A percentile compares a stretch with the other conserved stretches of the same genome.
phyloP scores from a whole-genome alignment of 495 filamentous ascomycete genomes.

The Hypoxylon intermedium region DNA sequence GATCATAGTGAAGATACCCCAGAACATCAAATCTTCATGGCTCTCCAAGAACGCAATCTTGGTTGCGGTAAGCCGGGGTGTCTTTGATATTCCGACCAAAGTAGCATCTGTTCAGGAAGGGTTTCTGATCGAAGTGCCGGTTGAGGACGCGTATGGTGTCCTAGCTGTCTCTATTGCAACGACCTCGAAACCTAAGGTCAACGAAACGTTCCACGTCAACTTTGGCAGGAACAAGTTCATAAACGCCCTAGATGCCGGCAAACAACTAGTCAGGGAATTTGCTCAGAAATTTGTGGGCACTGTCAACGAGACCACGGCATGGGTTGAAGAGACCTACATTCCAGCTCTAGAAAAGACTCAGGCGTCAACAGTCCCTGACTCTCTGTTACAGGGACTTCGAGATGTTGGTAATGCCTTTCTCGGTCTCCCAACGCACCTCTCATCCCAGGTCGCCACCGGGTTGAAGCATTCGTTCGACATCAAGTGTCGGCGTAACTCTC shows the following conservation, averaged over 20 bases:
- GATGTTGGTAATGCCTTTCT: slow-evolving; percentile 38
- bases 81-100: slow-evolving; percentile 48
- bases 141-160: slow-evolving; percentile 50
- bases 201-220: slow-evolving; percentile 54
- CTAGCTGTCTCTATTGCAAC: slow-evolving; percentile 54
- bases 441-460: slow-evolving; percentile 33
- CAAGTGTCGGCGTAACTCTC: slow-evolving; percentile 25
- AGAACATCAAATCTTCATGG: slow-evolving; percentile 48
- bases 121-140: slow-evolving; percentile 50
- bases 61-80: slow-evolving; percentile 52
- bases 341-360: slow-evolving; percentile 44
- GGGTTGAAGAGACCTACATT: slow-evolving; percentile 44
- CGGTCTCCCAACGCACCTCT: slow-evolving; percentile 21
- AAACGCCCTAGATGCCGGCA: slow-evolving; percentile 47
- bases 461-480: slow-evolving; percentile 36
- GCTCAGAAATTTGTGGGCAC: slow-evolving; percentile 44
- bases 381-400: slow-evolving; percentile 34
- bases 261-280: slow-evolving; percentile 48
- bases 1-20: slow-evolving; percentile 50
- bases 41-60: slow-evolving; percentile 51
- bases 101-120: slow-evolving; percentile 53
- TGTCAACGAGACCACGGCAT: slow-evolving; percentile 44
- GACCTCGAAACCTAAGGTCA: slow-evolving; percentile 52
- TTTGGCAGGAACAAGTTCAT: slow-evolving; percentile 49
- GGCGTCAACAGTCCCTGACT: slow-evolving; percentile 39